Conservation (phyloP, 208 protist genomes). For the Jaenimonas drosophilae region DNA sequence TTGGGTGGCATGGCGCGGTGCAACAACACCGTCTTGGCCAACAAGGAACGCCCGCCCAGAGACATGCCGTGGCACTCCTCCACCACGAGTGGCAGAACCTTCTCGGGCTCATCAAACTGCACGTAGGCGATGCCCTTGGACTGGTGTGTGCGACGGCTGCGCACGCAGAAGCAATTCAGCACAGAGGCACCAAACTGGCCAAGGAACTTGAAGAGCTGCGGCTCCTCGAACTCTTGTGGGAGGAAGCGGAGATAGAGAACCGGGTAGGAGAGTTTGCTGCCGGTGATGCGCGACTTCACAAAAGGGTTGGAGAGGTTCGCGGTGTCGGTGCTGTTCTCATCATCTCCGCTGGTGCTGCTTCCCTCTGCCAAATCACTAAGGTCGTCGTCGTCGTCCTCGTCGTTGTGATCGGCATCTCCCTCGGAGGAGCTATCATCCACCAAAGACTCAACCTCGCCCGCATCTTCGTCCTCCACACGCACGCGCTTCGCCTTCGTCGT, state of each 20-base stretch:
- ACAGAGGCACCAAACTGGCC: slow-evolving; percentile 76
- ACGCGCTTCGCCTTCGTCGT: slow-evolving; percentile 14
- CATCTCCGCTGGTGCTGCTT: slow-evolving; percentile 5
- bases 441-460: not conserved
- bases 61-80: slow-evolving; percentile 86
- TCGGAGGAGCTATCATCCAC: slow-evolving; percentile 7
- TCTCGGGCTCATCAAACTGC: slow-evolving; percentile 68
- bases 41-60: slow-evolving; percentile 60
- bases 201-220: slow-evolving; percentile 82
- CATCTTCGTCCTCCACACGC: slow-evolving; percentile 7
- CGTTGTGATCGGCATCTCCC: slow-evolving; percentile 16
- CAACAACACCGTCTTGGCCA: slow-evolving; percentile 44
- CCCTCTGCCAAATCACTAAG: slow-evolving; percentile 18
- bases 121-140: slow-evolving; percentile 85
- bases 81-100: slow-evolving; percentile 51
- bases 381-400: slow-evolving; percentile 21
- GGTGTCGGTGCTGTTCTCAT: slow-evolving; percentile 6
- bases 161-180: slow-evolving; percentile 84
- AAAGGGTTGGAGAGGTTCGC: slow-evolving; percentile 28
- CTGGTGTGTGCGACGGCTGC: slow-evolving; percentile 73
- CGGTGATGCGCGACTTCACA: slow-evolving; percentile 18
- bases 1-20: slow-evolving; percentile 68
- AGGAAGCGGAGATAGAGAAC: slow-evolving; percentile 75
- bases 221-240: slow-evolving; percentile 77
- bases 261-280: slow-evolving; percentile 33